These are phyloP conservation scores for Exobasidium cylindrosporum DNA, from an alignment of 1,284 basidiomycete genomes.

Conservation along the genomic window DNA sequence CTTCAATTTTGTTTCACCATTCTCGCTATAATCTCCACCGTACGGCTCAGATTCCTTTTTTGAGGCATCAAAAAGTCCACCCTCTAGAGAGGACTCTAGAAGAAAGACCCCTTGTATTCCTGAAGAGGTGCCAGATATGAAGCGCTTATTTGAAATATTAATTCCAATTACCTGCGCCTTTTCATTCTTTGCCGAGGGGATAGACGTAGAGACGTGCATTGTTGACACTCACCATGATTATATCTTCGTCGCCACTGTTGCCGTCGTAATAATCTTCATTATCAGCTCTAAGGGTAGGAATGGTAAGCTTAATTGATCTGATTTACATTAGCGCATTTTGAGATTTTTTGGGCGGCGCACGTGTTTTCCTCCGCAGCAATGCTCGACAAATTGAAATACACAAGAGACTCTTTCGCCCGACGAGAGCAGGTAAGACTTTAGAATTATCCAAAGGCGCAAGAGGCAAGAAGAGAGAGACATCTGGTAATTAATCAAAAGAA, in stretches of 20 bases:
- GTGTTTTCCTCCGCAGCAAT: background rate
- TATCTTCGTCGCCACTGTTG: no score
- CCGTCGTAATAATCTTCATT: no score
- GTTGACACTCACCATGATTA: no score
- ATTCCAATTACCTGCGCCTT: constrained; percentile 6
- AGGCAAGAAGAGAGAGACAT: no score
- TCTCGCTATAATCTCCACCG: background rate
- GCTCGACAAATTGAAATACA: background rate
- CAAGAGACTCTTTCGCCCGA: no score
- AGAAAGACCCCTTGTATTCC: background rate
- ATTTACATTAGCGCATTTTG: no score
- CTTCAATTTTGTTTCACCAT: background rate
- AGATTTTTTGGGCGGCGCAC: background rate
- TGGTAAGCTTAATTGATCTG: constrained; percentile 2
- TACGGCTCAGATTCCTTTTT: constrained; percentile 6
- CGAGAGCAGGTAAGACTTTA: no score
- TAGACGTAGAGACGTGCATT: no score
- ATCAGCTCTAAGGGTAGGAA: no score
- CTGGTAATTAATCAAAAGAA: no score
- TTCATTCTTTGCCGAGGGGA: constrained; percentile 1
- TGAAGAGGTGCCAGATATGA: constrained; percentile 11
- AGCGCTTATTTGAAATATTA: background rate
- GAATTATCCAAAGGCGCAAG: no score
- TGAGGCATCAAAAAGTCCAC: constrained; percentile 5
- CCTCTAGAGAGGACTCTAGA: background rate